These are phyloP conservation scores for Plasmodium relictum DNA, from an alignment of 169 alveolate species.

Conservation along the genomic window DNA sequence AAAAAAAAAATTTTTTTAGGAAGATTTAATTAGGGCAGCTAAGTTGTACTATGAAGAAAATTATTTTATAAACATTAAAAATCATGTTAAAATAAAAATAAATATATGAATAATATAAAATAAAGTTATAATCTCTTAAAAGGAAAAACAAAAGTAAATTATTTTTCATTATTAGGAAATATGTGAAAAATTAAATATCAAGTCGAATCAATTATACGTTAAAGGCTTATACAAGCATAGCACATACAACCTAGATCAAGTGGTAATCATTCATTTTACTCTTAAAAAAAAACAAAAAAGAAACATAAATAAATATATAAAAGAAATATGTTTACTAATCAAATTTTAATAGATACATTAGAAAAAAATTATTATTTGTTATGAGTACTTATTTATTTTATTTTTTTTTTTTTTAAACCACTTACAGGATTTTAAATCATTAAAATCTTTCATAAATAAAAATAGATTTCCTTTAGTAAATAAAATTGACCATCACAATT, in stretches of 20 bases:
- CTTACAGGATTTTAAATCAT: slow-evolving; percentile 28
- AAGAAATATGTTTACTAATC: not conserved
- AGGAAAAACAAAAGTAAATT: too few relatives aligned
- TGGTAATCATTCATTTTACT: slow-evolving; percentile 4
- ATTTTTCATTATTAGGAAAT: slow-evolving; percentile 11
- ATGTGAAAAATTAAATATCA: slow-evolving; percentile 28
- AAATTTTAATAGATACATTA: not conserved
- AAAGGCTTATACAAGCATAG: slow-evolving; percentile 16
- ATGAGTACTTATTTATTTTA: not conserved
- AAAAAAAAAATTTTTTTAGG: slow-evolving; percentile 12
- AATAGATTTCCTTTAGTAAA: slow-evolving; percentile 63
- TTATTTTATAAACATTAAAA: slow-evolving; percentile 58
- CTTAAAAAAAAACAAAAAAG: not conserved
- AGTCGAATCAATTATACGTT: slow-evolving; percentile 20
- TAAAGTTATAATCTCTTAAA: too few relatives aligned
- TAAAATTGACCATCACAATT: slow-evolving; percentile 49
- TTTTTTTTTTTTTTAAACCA: not conserved
- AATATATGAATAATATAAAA: not conserved
- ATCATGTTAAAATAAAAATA: slow-evolving; percentile 21
- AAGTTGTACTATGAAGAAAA: slow-evolving; percentile 30
- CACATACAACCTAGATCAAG: slow-evolving; percentile 11
- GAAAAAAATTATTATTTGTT: not conserved
- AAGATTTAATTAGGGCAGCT: slow-evolving; percentile 46
- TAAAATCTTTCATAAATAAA: slow-evolving; percentile 50
- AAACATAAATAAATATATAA: not conserved